Evolutionary conservation across 805 yeast genomes (phyloP).

Genomic region (Naumovozyma baii): DNA sequence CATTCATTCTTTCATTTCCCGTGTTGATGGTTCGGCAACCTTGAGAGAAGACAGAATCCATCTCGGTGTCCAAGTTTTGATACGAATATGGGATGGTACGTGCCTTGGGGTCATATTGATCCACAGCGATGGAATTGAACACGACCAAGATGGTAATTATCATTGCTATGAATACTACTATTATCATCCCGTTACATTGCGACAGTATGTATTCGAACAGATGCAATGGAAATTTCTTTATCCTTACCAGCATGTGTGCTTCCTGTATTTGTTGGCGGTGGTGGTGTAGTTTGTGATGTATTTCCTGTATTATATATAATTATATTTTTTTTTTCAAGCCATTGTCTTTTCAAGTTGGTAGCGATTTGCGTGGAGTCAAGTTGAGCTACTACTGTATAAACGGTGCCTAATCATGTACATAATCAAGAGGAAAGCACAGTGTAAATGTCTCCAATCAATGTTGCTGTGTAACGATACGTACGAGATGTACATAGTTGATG

Average conservation of each 20-base stretch:
- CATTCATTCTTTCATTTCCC: slow-evolving; percentile 49
- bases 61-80: slow-evolving; percentile 12
- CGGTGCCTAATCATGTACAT: no score
- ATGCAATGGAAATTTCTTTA: not conserved
- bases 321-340: no score
- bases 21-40: slow-evolving; percentile 44
- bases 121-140: slow-evolving; percentile 1
- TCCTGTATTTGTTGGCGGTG: no score
- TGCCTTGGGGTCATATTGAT: not conserved
- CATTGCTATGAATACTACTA: slow-evolving; percentile 3
- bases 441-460: no score
- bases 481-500: no score
- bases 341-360: no score
- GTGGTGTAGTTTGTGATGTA: no score
- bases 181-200: slow-evolving; percentile 2
- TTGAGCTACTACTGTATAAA: no score
- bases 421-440: no score
- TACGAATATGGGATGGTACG: slow-evolving; percentile 7
- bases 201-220: not conserved
- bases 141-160: slow-evolving; percentile 4
- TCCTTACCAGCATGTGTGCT: not conserved
- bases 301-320: no score
- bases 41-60: slow-evolving; percentile 39
- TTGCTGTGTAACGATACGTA: no score
- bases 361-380: no score